Conservation (phyloP, 176 grass and related monocot species). For the Ensete ventricosum region DNA sequence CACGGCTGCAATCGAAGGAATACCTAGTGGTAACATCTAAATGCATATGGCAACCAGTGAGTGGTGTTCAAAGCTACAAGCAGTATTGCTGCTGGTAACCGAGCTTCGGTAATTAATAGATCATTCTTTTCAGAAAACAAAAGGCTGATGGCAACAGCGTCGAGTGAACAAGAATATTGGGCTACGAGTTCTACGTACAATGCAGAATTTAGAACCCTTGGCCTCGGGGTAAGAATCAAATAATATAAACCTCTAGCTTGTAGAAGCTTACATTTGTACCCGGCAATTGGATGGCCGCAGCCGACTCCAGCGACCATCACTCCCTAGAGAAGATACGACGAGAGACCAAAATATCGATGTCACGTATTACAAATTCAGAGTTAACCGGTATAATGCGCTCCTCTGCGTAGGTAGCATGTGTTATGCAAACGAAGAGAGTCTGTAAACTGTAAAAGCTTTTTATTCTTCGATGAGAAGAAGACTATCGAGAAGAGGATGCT, state of each 20-base stretch:
- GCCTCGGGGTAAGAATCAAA: neutral
- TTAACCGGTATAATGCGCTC: neutral
- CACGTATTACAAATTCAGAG: neutral
- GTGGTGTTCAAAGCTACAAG: too few relatives aligned
- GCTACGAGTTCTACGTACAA: neutral
- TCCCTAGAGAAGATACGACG: neutral
- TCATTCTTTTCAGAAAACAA: neutral
- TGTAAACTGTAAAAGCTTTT: neutral
- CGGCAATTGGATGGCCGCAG: neutral
- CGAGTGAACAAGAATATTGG: neutral
- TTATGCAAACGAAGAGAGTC: neutral
- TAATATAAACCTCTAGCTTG: neutral
- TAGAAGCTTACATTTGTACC: neutral
- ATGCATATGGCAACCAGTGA: too few relatives aligned
- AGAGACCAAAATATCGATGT: neutral
- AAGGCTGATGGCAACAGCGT: neutral
- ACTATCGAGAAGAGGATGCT: conserved; percentile 35
- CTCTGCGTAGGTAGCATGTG: neutral
- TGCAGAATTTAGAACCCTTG: neutral
- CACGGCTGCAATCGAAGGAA: too few relatives aligned
- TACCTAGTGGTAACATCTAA: too few relatives aligned
- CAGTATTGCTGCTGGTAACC: too few relatives aligned
- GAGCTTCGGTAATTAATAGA: too few relatives aligned
- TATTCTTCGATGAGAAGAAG: neutral
- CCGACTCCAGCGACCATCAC: neutral